These are phyloP conservation scores for Dionaea muscipula DNA, from an alignment of 179 eudicot species.

Conservation along the genomic window DNA sequence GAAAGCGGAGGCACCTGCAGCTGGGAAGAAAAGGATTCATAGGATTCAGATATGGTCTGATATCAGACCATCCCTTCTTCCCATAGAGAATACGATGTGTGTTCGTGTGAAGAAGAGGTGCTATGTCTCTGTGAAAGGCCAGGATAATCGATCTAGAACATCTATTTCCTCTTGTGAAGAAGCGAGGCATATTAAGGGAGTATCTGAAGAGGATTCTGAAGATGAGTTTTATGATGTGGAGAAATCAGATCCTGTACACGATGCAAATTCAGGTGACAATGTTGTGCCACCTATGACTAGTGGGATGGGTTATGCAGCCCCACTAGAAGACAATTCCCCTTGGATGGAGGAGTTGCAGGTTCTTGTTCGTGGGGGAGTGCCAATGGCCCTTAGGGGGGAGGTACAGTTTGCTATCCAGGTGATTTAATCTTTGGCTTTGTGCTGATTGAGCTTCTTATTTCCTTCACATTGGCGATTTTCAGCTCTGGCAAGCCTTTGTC, in stretches of 20 bases:
- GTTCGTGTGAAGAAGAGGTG: conserved; percentile 52
- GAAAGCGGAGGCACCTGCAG: conserved; percentile 23
- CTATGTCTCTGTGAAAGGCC: conserved; percentile 22
- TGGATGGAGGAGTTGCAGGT: conserved; percentile 88
- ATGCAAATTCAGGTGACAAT: conserved; percentile 35
- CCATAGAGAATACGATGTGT: conserved; percentile 79
- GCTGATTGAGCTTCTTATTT: conserved; percentile 5
- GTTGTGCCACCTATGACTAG: conserved; percentile 14
- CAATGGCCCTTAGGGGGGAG: conserved; percentile 98
- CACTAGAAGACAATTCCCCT: conserved; percentile 31
- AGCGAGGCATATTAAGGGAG: conserved; percentile 42
- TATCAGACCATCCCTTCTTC: conserved; percentile 58
- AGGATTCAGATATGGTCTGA: conserved; percentile 62
- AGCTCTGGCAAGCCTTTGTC: conserved; percentile 99
- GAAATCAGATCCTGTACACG: conserved; percentile 64
- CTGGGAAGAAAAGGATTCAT: conserved; percentile 29
- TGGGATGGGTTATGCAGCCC: conserved; percentile 15
- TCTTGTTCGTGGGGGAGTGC: conserved; percentile 92
- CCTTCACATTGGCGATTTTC: conserved; percentile 15
- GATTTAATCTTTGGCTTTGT: conserved; percentile 4
- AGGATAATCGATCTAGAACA: conserved; percentile 21
- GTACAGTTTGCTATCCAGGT: conserved; percentile 19
- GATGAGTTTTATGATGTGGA: conserved; percentile 94
- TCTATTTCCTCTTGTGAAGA: conserved; percentile 40
- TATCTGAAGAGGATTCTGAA: conserved; percentile 83